These are phyloP conservation scores for Phytophthora litchii DNA, from an alignment of 352 stramenopile genomes.

Conservation along the genomic window DNA sequence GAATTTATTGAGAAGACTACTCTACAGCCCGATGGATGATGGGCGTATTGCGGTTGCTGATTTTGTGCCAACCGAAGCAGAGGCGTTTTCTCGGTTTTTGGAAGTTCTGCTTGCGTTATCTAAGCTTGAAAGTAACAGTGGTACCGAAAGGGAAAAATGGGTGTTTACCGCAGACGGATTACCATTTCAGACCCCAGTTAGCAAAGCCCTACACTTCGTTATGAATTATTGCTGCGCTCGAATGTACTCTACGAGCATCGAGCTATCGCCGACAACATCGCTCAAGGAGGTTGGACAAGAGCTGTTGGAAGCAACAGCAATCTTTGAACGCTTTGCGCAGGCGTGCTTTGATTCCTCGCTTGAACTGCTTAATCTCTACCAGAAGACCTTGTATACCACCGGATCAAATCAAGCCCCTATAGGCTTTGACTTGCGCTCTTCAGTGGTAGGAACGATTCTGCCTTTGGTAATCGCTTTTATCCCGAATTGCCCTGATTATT, in stretches of 20 bases:
- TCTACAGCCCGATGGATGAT: constrained; percentile 42
- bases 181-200: constrained; percentile 42
- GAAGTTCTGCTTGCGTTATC: constrained; percentile 39
- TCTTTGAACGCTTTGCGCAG: constrained; percentile 54
- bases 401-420: constrained; percentile 1
- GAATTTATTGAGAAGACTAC: constrained; percentile 33
- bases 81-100: constrained; percentile 40
- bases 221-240: constrained; percentile 55
- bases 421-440: constrained; percentile 32
- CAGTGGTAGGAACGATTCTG: constrained; percentile 50
- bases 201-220: constrained; percentile 47
- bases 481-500: constrained; percentile 42
- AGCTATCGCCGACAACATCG: constrained; percentile 27
- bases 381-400: not conserved
- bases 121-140: constrained; percentile 37
- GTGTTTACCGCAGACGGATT: constrained; percentile 4
- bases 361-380: constrained; percentile 29
- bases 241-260: constrained; percentile 37
- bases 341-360: constrained; percentile 44
- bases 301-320: constrained; percentile 20
- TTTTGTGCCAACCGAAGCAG: constrained; percentile 40
- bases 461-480: constrained; percentile 52
- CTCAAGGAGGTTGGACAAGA: constrained; percentile 25
- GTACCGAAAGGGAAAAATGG: constrained; percentile 16
- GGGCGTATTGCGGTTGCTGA: constrained; percentile 43